Evolutionary conservation across 257 asterid genomes (phyloP), one percentile per base, ranked within the genome.

Genomic region (Galeopsis tetrahit): DNA sequence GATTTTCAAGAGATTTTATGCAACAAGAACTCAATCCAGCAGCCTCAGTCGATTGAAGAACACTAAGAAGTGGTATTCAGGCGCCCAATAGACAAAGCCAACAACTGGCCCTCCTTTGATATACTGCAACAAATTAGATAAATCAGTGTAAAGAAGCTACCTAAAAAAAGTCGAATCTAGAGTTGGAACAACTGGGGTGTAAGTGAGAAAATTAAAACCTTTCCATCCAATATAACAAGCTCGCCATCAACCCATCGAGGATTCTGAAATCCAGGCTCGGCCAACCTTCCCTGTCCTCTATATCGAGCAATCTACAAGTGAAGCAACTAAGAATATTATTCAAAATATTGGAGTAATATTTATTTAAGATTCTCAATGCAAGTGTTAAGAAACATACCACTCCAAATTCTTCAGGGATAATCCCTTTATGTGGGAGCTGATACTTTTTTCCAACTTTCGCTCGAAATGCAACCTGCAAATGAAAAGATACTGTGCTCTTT

Each of bases 211-310:
- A 64, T 52, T 11, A 14, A 51, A 76, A 92, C 99, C 98, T 95
- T 95, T 66, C 99, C 98, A 69, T 90, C 97, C 89, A 95, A 82
- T 73, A 89, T 78, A 77, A 95, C 96, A 68, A 95, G 90, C 85
- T 95, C 99, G 13, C 99, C 99, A 81, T 89, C 98, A 76, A 92
- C 98, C 99, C 99, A 95, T 74, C 92, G 86, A 69, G 98, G 92
- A 62, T 80, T 90, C 68, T 71, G 79, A 75, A 88, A 90, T 68
- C 99, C 97, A 79, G 95, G 89, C 79, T 90, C 99, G 5, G 98
- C 95, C 70, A 92, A 80, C 85, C 97, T 85, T 56, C 99, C 98
- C 78, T 95, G 96, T 70, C 99, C 99, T 79, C 76, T 88, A 75
- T 95, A 95, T 49, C 98, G 95, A 62, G 98, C 99, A 87, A 95